Percentiles rank a stretch among this genome's conserved stretches.
Conservation (phyloP, 2,329 filamentous ascomycete species). For the Cadophora sp. region DNA sequence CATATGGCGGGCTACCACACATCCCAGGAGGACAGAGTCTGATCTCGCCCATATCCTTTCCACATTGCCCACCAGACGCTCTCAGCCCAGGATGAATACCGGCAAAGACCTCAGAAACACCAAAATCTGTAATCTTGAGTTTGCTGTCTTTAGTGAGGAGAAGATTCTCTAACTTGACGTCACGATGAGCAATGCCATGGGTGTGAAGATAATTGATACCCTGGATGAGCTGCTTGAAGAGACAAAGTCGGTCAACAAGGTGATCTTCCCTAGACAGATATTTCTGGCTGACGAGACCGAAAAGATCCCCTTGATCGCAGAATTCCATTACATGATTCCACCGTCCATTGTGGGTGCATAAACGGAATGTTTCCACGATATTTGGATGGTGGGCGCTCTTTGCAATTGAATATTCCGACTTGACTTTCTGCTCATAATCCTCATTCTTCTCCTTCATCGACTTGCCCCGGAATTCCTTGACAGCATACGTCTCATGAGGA, state of each 20-base stretch:
- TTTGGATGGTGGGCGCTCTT: slow-evolving; percentile 88
- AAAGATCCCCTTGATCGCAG: slow-evolving; percentile 83
- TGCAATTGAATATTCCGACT: slow-evolving; percentile 87
- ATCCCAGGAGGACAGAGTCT: slow-evolving; percentile 79
- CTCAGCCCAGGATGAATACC: slow-evolving; percentile 82
- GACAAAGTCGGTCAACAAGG: slow-evolving; percentile 73
- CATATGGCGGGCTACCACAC: slow-evolving; percentile 85
- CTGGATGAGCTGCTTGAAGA: slow-evolving; percentile 89
- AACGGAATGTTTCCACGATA: slow-evolving; percentile 75
- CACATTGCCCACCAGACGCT: slow-evolving; percentile 75
- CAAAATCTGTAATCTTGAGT: slow-evolving; percentile 92
- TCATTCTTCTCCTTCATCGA: slow-evolving; percentile 70
- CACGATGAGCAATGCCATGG: slow-evolving; percentile 87
- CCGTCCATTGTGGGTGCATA: slow-evolving; percentile 76
- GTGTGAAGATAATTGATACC: slow-evolving; percentile 83
- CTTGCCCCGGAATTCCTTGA: slow-evolving; percentile 85
- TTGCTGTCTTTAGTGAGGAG: slow-evolving; percentile 80
- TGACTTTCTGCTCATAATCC: slow-evolving; percentile 88
- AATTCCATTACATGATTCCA: slow-evolving; percentile 97
- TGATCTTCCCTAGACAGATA: slow-evolving; percentile 71
- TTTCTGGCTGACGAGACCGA: slow-evolving; percentile 73
- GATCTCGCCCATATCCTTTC: slow-evolving; percentile 72
- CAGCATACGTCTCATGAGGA: slow-evolving; percentile 73
- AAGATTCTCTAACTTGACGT: slow-evolving; percentile 90
- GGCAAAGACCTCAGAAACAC: slow-evolving; percentile 84